Base-by-base conservation (phyloP, 23 red algal species). In the Gracilaria domingensis region DNA sequence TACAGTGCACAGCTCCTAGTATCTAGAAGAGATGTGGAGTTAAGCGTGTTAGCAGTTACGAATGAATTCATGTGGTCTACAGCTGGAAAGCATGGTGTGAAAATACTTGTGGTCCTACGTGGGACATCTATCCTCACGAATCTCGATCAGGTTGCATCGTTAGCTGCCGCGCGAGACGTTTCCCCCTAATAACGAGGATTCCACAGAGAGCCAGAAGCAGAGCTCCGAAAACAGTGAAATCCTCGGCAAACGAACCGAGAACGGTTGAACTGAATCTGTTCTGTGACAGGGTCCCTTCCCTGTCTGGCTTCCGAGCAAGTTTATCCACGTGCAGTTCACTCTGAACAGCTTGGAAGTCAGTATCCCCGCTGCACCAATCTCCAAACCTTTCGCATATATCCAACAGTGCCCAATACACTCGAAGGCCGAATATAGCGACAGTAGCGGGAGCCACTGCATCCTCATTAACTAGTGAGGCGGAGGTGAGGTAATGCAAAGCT, bases 131-230 rank as follows among this genome's bases (percentile, higher is more conserved):
- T 37, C 28, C 30, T 69, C 26, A 50, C 39, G 72, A 26, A 28
- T 77, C 72, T 5, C 14, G 39, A 50, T 77, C 49, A n/a, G 48
- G 40, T 54, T 23, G 67, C 33, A 48, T 66, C 40, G 66, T 60
- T 40, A 49, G 35, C 65, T 75, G 66, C 48, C 84, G 65, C 29
- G 89, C 89, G 54, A 92, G 47, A n/a, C 89, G 77, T 55, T 92
- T 92, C 40, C 79, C 80, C 1, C 89, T 78, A 34, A 84, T 57
- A 75, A 92, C 47, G 18, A 92, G 49, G 56, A 92, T 78, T 51
- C 60, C 65, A 32, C 59, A 40, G 17, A 92, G 89, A 5, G 75
- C 75, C 30, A 74, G 59, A 48, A 84, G 65, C 45, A 92, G 37
- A 57, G 67, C 89, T n/a, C 79, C 89, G 16, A 92, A 79, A 3